Evolutionary conservation across 179 eudicot genomes (phyloP), one percentile per base, ranked within the genome.

Genomic region (Carnegiea gigantea): DNA sequence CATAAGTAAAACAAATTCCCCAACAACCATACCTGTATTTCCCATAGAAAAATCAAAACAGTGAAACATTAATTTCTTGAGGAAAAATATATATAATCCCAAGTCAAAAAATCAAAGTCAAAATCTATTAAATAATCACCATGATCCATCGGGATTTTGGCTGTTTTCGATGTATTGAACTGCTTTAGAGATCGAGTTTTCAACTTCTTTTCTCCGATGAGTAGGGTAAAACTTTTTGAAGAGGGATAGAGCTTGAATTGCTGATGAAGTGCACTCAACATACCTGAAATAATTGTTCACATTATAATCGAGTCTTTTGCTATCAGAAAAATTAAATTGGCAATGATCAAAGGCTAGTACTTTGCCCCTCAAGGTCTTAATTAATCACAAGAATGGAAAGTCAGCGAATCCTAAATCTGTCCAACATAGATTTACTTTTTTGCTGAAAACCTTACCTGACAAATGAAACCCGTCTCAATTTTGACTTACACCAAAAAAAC

Each of bases 261-360:
- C 89, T 13, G 96, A 87, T 77, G 93, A 87, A n/a, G 96, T 92
- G 86, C 91, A 88, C 78, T 92, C 97, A 4, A 92, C 92, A 74
- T 92, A 91, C 88, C 94, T 93, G 65, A 48, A 48, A 13, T 11
- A 11, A 13, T 9, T 48, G 2, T 48, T 48, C 53, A 48, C 53
- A 13, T 2, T 9, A 13, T 48, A 48, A 53, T 70, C n/a, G 9
- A 51, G 15, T 26, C 33, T 15, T 54, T 20, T 54, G 15, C 15
- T 2, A 5, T 20, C 7, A 4, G 14, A 54, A 54, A 54, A 17
- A 11, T 13, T 13, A 11, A 48, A 0, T 48, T 48, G 53, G 10
- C 49, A 46, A 10, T 28, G 30, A 7, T 7, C 12, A 46, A 46
- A 7, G 49, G 12, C 30, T 11, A 48, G 51, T 48, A 48, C 1